phyloP scores from a whole-genome alignment of 192 early-diverging fungal genomes.

The Lobosporangium transversale region DNA sequence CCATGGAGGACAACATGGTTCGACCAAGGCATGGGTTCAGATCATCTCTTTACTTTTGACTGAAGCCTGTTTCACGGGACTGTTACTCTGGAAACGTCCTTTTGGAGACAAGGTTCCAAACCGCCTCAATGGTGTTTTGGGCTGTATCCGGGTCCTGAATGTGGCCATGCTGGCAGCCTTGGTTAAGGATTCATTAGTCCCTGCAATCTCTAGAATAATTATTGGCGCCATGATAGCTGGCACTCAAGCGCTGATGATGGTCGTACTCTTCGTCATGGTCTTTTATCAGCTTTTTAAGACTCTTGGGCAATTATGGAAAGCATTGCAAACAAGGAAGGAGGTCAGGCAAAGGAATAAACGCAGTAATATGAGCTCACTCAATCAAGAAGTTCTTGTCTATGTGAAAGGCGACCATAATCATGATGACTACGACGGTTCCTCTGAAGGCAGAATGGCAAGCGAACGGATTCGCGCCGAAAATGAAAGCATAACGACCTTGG shows the following conservation, averaged over 20 bases:
- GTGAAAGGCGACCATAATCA: conserved; percentile 1
- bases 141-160: conserved; percentile 41
- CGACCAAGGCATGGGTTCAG: conserved; percentile 22
- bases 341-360: background rate
- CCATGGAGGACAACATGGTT: conserved; percentile 6
- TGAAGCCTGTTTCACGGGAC: conserved; percentile 19
- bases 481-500: conserved; percentile 23
- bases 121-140: conserved; percentile 20
- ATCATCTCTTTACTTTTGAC: conserved; percentile 22
- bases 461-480: conserved; percentile 1
- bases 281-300: conserved; percentile 21
- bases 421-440: background rate
- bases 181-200: conserved; percentile 19
- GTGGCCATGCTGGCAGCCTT: conserved; percentile 28
- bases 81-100: conserved; percentile 41
- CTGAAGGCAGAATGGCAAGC: conserved; percentile 19
- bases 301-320: conserved; percentile 10
- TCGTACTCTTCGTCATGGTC: conserved; percentile 19
- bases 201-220: conserved; percentile 23
- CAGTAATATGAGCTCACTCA: background rate
- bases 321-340: background rate
- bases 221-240: conserved; percentile 17
- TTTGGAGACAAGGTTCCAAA: conserved; percentile 26
- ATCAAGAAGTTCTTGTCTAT: conserved; percentile 7
- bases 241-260: conserved; percentile 36